Base-by-base conservation (phyloP, 1,284 basidiomycete species). In the Phellinidium pouzarii region DNA sequence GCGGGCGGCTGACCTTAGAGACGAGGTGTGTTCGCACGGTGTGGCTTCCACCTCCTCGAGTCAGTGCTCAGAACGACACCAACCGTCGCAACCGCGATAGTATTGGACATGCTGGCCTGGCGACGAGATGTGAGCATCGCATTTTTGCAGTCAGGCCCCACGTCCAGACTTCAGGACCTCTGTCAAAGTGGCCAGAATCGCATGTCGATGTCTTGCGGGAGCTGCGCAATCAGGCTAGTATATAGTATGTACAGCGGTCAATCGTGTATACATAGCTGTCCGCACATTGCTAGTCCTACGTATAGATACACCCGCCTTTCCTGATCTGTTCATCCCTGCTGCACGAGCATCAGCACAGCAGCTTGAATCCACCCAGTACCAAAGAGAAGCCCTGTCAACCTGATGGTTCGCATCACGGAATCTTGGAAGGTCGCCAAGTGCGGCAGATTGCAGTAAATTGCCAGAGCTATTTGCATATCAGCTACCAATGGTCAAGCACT, bases 1-100 rank as follows among this genome's bases (percentile, higher is more conserved):
- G n/a, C 14, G 12, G 9, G 9, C 31, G 31, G 31, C 31, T 19
- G 25, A 6, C 48, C 50, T 29, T 52, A 41, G 50, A 52, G 41
- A 52, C 50, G 50, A 52, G 50, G 7, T 44, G 27, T 8, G n/a
- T 46, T 45, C 37, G 36, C 50, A 45, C 43, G 44, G 43, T 23
- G 31, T 47, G 44, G 36, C 50, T 52, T 52, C 50, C 25, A 17
- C 17, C 26, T 51, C n/a, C n/a, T 51, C 49, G 37, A 37, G 37
- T 40, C 40, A 17, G 27, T 23, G 36, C 37, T 40, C 20, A 27
- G 38, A 43, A 51, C 29, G 12, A 40, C 37, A 5, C n/a, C n/a
- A 1, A 7, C 37, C 37, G 37, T 40, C n/a, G 37, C 37, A 40
- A 40, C 37, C 14, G 37, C 37, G 37, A 40, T 40, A 40, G 37